phyloP scores from a whole-genome alignment of 2,329 filamentous ascomycete species.

The Kalmusia sp. region DNA sequence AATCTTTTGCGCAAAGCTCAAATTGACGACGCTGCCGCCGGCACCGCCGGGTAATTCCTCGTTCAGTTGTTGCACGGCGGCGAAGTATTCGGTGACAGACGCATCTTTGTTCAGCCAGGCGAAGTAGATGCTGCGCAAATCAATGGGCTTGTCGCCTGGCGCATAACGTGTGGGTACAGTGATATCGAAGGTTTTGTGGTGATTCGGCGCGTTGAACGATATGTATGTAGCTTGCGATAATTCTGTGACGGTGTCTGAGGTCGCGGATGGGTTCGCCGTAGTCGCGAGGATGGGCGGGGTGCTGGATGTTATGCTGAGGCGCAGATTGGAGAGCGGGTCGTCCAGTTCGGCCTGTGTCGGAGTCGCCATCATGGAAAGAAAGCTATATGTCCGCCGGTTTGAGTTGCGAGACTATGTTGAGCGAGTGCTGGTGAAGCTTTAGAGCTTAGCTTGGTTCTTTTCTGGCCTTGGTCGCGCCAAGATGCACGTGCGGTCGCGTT shows the following conservation, averaged over 20 bases:
- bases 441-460: constrained; percentile 5
- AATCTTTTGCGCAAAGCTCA: constrained; percentile 89
- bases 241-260: constrained; percentile 65
- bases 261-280: constrained; percentile 68
- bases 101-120: constrained; percentile 94
- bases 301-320: constrained; percentile 78
- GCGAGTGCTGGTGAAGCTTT: not conserved
- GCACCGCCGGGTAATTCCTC: constrained; percentile 71
- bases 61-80: constrained; percentile 80
- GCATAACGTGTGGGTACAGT: constrained; percentile 83
- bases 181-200: constrained; percentile 71
- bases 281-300: constrained; percentile 76
- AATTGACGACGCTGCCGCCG: constrained; percentile 77
- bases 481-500: constrained; percentile 4
- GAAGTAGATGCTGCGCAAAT: constrained; percentile 94
- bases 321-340: constrained; percentile 84
- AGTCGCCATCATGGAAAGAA: constrained; percentile 27
- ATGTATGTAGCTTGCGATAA: constrained; percentile 65
- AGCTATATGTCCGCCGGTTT: not conserved
- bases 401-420: not conserved
- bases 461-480: constrained; percentile 2
- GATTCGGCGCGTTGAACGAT: constrained; percentile 69
- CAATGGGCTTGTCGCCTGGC: constrained; percentile 71
- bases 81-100: constrained; percentile 89
- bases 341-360: constrained; percentile 35